These are phyloP conservation scores for Hanseniaspora occidentalis DNA, from an alignment of 805 yeast species.

Conservation along the genomic window DNA sequence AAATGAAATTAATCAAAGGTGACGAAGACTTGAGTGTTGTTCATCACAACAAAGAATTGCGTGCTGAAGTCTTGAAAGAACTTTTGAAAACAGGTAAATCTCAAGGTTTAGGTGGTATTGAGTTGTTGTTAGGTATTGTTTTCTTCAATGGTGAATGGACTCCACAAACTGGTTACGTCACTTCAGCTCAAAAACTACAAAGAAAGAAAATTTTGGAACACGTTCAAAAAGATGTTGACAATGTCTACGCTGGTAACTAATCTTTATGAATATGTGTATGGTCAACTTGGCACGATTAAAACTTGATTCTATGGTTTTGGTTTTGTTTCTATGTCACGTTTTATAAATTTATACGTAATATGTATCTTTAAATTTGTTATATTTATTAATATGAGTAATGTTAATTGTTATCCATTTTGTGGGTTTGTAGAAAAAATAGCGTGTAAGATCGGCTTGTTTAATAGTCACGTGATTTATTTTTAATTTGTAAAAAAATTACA, in stretches of 20 bases:
- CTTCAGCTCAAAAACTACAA: constrained; percentile 93
- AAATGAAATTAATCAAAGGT: constrained; percentile 36
- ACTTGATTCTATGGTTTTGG: no score
- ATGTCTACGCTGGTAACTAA: constrained; percentile 8
- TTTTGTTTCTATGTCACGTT: no score
- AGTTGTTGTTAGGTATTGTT: constrained; percentile 66
- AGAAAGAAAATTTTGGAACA: constrained; percentile 75
- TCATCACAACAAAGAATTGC: constrained; percentile 44
- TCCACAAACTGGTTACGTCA: constrained; percentile 86
- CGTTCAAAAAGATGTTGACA: constrained; percentile 55
- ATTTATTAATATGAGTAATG: no score
- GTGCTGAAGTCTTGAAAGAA: constrained; percentile 39
- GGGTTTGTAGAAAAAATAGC: no score
- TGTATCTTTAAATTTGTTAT: no score
- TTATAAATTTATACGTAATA: no score
- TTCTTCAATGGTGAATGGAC: constrained; percentile 92
- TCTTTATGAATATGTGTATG: not conserved
- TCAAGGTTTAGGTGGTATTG: constrained; percentile 78
- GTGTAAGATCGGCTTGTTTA: no score
- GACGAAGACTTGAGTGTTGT: constrained; percentile 37
- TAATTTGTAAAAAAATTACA: no score
- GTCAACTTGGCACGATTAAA: no score
- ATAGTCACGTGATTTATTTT: no score
- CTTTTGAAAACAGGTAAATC: constrained; percentile 63
- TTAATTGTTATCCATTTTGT: no score